phyloP scores from a whole-genome alignment of 1,284 basidiomycete genomes.

The Afroboletus lepidellus region DNA sequence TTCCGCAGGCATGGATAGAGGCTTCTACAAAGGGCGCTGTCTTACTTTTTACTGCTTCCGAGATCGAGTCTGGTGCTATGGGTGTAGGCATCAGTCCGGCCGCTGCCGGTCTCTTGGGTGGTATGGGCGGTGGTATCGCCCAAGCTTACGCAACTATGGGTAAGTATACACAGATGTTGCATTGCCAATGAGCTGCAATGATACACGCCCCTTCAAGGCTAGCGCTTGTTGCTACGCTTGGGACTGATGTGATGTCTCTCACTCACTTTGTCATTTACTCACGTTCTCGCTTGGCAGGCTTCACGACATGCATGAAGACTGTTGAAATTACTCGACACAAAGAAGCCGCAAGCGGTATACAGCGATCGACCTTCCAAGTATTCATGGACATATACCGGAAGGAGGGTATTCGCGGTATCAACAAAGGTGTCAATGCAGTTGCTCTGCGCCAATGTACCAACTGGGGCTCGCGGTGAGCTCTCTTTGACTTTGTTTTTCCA shows the following conservation, averaged over 20 bases:
- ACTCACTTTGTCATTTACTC: slow-evolving; percentile 6
- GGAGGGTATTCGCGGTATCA: slow-evolving; percentile 94
- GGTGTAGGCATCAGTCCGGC: slow-evolving; percentile 76
- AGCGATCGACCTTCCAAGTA: slow-evolving; percentile 92
- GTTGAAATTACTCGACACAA: slow-evolving; percentile 99
- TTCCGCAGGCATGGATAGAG: slow-evolving; percentile 93
- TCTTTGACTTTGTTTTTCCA: not conserved
- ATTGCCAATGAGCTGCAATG: slow-evolving; percentile 10
- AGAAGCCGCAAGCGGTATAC: slow-evolving; percentile 84
- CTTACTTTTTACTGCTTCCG: slow-evolving; percentile 92
- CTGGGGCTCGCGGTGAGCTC: slow-evolving; percentile 90
- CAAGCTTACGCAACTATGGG: slow-evolving; percentile 99
- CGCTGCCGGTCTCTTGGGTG: slow-evolving; percentile 86
- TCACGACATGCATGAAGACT: slow-evolving; percentile 98
- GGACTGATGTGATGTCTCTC: slow-evolving; percentile 3
- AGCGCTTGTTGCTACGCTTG: slow-evolving; percentile 21
- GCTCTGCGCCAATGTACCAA: slow-evolving; percentile 97
- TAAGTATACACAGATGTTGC: slow-evolving; percentile 41
- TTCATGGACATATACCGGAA: slow-evolving; percentile 93
- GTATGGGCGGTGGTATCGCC: slow-evolving; percentile 96
- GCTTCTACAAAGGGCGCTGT: slow-evolving; percentile 98
- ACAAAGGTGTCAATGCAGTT: slow-evolving; percentile 99
- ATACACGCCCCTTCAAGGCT: slow-evolving; percentile 18
- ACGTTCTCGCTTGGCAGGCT: slow-evolving; percentile 54
- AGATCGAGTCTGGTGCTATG: slow-evolving; percentile 79